Conservation (phyloP, 2,329 filamentous ascomycete genomes). For the Ophiocordyceps camponoti-leonardi region DNA sequence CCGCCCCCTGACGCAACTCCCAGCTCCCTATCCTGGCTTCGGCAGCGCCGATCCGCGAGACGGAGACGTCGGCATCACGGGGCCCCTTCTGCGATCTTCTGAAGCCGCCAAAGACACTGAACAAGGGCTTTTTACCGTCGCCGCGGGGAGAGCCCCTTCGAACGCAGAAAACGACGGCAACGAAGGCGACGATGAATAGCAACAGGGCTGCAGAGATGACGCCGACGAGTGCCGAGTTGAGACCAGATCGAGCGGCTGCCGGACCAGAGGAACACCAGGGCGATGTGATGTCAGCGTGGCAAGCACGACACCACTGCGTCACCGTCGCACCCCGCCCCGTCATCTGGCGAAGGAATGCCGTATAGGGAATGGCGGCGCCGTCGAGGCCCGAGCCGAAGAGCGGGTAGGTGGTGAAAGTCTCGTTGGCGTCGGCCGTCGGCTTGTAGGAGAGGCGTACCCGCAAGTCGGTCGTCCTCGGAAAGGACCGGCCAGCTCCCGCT, state of each 20-base stretch:
- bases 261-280: constrained; percentile 19
- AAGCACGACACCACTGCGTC: constrained; percentile 26
- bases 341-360: constrained; percentile 21
- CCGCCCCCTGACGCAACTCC: constrained; percentile 20
- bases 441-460: constrained; percentile 40
- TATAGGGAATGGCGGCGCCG: constrained; percentile 18
- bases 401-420: constrained; percentile 17
- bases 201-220: constrained; percentile 27
- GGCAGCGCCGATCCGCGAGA: constrained; percentile 19
- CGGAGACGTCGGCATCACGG: constrained; percentile 23
- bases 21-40: constrained; percentile 32
- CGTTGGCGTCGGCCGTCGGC: constrained; percentile 22
- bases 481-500: background rate
- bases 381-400: constrained; percentile 21
- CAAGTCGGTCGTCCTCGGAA: constrained; percentile 20
- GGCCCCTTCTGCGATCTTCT: constrained; percentile 26
- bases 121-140: background rate
- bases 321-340: constrained; percentile 15
- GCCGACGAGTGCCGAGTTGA: constrained; percentile 23
- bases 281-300: constrained; percentile 11
- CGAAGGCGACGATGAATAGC: constrained; percentile 14
- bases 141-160: background rate
- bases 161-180: constrained; percentile 11
- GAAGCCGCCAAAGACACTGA: constrained; percentile 16
- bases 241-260: background rate